Evolutionary conservation across 176 grass and related monocot species (phyloP), one percentile per base, ranked within the genome.

Genomic region (Avena eriantha): DNA sequence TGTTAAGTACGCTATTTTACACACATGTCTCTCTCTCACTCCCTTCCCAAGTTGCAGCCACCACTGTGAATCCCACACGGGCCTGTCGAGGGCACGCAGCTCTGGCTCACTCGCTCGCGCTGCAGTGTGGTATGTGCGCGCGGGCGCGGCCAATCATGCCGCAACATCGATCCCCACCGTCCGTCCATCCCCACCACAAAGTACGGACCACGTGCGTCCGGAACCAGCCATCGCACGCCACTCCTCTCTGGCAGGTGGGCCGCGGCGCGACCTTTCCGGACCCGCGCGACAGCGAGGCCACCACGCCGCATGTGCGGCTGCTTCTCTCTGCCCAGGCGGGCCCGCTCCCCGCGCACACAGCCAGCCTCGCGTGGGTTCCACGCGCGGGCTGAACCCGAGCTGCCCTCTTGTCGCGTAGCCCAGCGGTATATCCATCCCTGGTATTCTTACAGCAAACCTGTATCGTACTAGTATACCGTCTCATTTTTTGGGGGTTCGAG

Each of bases 211-310:
- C 74, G 49, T 77, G 74, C 48, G 18, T 12, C 26, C 23, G 4
- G 60, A 14, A 3, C 66, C 69, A 41, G 39, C 54, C 53, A 4
- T 15, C 21, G 69, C 69, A 46, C 71, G 26, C 31, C 33, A 24
- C 48, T 11, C 24, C 15, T 8, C 49, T 11, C 73, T 54, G 36
- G 14, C 56, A 10, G 14, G 3, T 14, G 76, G 54, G 54, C 53
- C 76, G 39, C 39, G 39, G 39, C 39, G 39, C 10, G 11, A 4
- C 10, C 0, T 41, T 41, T 41, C 3, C 21, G 36, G 56, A 3
- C 78, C 78, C 78, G 58, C 78, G 78, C 57, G 58, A 80, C 78
- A 80, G 59, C 59, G 22, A 31, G 58, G 22, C 39, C 58, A 41
- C n/a, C 39, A 63, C 78, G 41, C 22, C 34, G 54, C 76, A 79